A percentile compares a stretch with the other conserved stretches of the same genome.
phyloP scores from a whole-genome alignment of 1,284 basidiomycete genomes.

The Malassezia equina region DNA sequence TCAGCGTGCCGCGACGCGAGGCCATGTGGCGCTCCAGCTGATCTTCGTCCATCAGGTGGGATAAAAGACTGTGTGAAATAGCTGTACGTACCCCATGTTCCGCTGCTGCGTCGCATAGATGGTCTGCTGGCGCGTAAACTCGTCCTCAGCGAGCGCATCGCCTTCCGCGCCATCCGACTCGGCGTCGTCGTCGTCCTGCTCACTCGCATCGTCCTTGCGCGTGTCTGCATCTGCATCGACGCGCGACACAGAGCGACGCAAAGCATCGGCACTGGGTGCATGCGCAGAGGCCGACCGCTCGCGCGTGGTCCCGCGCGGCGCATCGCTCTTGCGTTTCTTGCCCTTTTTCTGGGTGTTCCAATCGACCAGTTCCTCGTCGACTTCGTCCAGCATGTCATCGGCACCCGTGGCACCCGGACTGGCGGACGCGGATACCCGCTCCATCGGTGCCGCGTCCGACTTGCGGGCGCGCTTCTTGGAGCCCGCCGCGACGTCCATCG shows the following conservation, averaged over 20 bases:
- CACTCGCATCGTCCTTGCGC: conserved; percentile 30
- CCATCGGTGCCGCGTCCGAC: not conserved
- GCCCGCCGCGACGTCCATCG: not conserved
- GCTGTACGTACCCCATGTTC: conserved; percentile 39
- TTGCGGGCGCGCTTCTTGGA: not conserved
- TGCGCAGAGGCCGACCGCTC: conserved; percentile 1
- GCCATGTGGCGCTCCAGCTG: conserved; percentile 82
- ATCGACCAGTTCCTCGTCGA: conserved; percentile 4
- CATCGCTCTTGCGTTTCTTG: conserved; percentile 5
- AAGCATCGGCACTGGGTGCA: not conserved
- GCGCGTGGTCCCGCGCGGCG: not conserved
- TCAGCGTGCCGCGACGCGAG: conserved; percentile 68
- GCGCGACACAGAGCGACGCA: conserved; percentile 12
- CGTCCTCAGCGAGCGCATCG: conserved; percentile 34
- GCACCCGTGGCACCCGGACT: not conserved
- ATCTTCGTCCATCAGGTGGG: conserved; percentile 70
- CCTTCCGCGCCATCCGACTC: conserved; percentile 39
- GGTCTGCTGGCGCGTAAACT: conserved; percentile 35
- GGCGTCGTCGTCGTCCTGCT: conserved; percentile 22
- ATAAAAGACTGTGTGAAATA: conserved; percentile 56
- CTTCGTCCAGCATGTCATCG: not conserved
- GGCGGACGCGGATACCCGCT: not conserved
- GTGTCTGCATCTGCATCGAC: conserved; percentile 1
- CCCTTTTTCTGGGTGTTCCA: conserved; percentile 1
- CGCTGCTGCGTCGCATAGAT: conserved; percentile 48